Evolutionary conservation across 306 rosid species (phyloP).

Genomic region (Gillenia trifoliata): DNA sequence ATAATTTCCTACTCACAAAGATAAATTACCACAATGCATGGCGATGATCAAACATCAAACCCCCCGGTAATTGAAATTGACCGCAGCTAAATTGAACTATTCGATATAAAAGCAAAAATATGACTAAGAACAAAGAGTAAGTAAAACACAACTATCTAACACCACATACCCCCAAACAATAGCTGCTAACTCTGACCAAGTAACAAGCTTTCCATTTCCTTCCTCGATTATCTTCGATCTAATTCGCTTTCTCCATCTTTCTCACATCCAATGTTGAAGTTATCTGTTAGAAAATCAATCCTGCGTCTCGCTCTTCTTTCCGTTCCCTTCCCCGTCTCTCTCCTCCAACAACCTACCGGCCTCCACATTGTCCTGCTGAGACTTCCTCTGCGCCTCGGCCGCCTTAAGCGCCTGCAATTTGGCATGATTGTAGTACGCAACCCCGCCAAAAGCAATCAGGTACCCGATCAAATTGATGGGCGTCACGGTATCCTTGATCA

Average conservation of each 20-base stretch:
- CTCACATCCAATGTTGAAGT: conserved; percentile 17
- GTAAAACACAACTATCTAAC: conserved; percentile 4
- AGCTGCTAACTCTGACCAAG: conserved; percentile 12
- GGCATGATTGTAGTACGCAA: conserved; percentile 80
- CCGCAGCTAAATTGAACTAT: conserved; percentile 9
- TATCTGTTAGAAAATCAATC: conserved; percentile 35
- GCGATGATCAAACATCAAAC: background rate
- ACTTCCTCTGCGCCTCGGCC: conserved; percentile 82
- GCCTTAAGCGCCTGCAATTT: conserved; percentile 94
- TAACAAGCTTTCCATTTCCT: background rate
- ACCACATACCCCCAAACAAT: conserved; percentile 7
- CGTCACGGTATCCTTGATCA: conserved; percentile 86
- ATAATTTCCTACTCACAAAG: conserved; percentile 2
- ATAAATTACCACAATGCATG: conserved; percentile 10
- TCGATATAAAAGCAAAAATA: background rate
- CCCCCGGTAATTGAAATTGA: background rate
- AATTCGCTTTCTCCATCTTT: background rate
- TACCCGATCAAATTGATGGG: conserved; percentile 79
- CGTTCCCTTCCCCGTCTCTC: conserved; percentile 53
- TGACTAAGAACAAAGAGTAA: background rate
- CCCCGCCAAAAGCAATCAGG: conserved; percentile 80
- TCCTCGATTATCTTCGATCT: background rate
- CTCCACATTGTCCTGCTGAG: conserved; percentile 75
- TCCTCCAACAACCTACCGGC: conserved; percentile 87
- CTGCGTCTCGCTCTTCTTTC: conserved; percentile 61